phyloP scores from a whole-genome alignment of 257 asterid genomes.

The Leptodermis oblonga region DNA sequence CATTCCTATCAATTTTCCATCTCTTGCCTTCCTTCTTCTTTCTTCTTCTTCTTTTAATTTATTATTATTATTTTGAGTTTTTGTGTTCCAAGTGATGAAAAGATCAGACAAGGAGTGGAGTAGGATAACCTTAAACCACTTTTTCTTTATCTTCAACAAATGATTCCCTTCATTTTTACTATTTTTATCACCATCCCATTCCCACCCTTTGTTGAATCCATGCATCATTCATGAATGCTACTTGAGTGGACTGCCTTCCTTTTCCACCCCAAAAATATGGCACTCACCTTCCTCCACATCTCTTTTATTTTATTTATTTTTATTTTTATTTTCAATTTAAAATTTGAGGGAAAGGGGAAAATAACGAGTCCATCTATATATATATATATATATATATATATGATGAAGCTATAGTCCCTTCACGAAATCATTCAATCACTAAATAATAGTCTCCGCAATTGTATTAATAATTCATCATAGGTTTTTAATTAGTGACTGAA shows the following conservation, averaged over 20 bases:
- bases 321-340: no score
- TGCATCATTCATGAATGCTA: constrained; percentile 20
- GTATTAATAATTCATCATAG: no score
- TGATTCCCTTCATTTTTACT: neutral
- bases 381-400: no score
- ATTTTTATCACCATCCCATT: constrained; percentile 7
- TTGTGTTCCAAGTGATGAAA: neutral
- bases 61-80: no score
- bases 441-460: no score
- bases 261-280: neutral
- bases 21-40: no score
- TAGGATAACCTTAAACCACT: constrained; percentile 25
- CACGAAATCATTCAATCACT: no score
- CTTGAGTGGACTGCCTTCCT: constrained; percentile 9
- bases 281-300: constrained; percentile 18
- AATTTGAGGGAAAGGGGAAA: neutral
- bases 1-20: no score
- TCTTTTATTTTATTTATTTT: no score
- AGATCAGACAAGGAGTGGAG: constrained; percentile 24
- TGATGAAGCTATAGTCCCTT: no score
- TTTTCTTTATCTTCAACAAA: constrained; percentile 33
- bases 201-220: constrained; percentile 1
- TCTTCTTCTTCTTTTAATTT: neutral
- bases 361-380: neutral
- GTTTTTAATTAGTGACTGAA: no score